Base-by-base conservation (phyloP, 2,329 filamentous ascomycete species). In the Pseudogymnoascus pannorum region DNA sequence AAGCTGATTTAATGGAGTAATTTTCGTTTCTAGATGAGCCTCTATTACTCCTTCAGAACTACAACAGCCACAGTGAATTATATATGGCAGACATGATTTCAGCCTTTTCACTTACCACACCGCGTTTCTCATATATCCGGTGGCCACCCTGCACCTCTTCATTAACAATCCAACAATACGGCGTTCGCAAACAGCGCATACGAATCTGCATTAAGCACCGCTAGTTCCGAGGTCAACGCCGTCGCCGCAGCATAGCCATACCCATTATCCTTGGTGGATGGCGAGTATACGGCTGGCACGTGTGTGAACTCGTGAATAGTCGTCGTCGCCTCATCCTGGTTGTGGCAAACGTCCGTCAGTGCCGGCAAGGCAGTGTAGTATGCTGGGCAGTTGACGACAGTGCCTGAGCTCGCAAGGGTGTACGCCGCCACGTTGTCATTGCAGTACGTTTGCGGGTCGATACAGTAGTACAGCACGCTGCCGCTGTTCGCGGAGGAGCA, bases 251-350 rank as follows among this genome's bases (percentile, higher is more conserved):
- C 71, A 67, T 87, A 88, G 26, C 82, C 84, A 65, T 83, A 84
- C 24, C 76, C 80, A 59, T 80, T 75, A 68, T 89, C 86, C 1
- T 78, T 71, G 1, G 85, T 87, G 7, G 84, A 82, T 61, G 82
- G 82, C 64, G 65, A 71, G 63, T 74, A 79, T 11, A 80, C 76
- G 73, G 74, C 77, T 69, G 79, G 73, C n/a, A 80, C 77, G 69
- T 89, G 87, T 7, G 86, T 87, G 66, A 79, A 76, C 76, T 89
- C 87, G 68, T 89, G 87, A 12, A 89, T 72, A 31, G 79, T 79
- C 12, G 86, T 88, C 9, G 81, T 86, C 2, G 82, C 83, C 74
- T 86, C 83, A 69, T 88, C 86, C 73, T 88, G 86, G 2, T 68
- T 79, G 69, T 88, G 84, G 75, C 87, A 89, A 1, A 70, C 73